Percentiles rank a stretch among this genome's conserved stretches.
Evolutionary conservation across 2,329 filamentous ascomycete species (phyloP).

Genomic region (Plectosphaerella plurivora): DNA sequence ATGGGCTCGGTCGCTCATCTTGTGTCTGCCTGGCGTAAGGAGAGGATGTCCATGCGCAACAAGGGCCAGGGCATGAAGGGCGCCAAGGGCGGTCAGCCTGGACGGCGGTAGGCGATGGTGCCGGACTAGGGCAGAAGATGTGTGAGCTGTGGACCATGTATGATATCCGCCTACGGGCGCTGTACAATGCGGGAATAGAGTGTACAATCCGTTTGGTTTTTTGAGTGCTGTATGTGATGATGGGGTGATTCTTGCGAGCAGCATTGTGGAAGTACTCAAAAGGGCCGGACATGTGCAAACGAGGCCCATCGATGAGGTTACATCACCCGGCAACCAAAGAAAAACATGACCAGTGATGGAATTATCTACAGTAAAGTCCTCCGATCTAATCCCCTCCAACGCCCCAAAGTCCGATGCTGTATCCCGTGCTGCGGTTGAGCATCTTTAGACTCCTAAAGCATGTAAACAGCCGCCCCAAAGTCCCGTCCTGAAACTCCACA

Average conservation of each 20-base stretch:
- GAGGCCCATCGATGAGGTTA: neutral
- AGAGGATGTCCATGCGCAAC: constrained; percentile 31
- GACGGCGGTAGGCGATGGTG: constrained; percentile 5
- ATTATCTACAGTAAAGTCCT: neutral
- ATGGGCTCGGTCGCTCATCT: constrained; percentile 79
- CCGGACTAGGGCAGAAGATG: constrained; percentile 1
- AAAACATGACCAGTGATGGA: neutral
- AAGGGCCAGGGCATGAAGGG: constrained; percentile 7
- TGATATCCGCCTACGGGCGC: constrained; percentile 15
- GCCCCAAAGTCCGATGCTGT: neutral
- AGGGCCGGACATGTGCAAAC: too few species aligned
- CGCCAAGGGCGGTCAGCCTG: neutral
- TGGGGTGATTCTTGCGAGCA: too few species aligned
- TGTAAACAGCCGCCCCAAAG: neutral
- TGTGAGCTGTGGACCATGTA: constrained; percentile 12
- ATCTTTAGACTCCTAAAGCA: neutral
- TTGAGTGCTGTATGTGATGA: too few species aligned
- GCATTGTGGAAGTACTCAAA: too few species aligned
- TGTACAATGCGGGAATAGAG: constrained; percentile 10
- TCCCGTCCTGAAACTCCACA: constrained; percentile 3
- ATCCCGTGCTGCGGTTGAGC: neutral
- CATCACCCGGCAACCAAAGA: too few species aligned
- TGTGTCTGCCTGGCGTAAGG: constrained; percentile 52
- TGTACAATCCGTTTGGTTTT: neutral
- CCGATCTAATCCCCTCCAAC: neutral